A percentile compares a stretch with the other conserved stretches of the same genome.
phyloP scores from a whole-genome alignment of 495 filamentous ascomycete species.

The Penicillium cosmopolitanum region DNA sequence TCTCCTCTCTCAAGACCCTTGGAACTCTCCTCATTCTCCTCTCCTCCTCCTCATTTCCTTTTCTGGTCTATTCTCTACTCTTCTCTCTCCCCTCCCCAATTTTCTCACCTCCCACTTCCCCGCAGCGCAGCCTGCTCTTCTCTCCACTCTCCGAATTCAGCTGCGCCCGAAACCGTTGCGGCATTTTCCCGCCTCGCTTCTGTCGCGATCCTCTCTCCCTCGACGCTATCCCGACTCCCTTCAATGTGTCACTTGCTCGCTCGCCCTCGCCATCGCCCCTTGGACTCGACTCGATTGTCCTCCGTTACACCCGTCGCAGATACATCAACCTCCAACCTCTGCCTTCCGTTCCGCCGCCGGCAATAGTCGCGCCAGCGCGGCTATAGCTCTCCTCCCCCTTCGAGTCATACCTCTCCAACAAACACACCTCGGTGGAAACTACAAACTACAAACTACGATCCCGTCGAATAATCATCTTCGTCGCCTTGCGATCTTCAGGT shows the following conservation, averaged over 20 bases:
- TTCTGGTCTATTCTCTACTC: background rate
- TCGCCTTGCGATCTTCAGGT: conserved; percentile 1
- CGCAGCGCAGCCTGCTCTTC: conserved; percentile 28
- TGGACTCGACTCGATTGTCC: conserved; percentile 30
- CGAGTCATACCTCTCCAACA: background rate
- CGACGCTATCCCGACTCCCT: conserved; percentile 12
- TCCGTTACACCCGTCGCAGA: conserved; percentile 29
- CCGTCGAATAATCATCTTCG: background rate
- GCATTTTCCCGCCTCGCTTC: conserved; percentile 24
- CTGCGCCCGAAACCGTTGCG: conserved; percentile 32
- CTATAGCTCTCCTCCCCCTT: conserved; percentile 18
- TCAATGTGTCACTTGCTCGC: conserved; percentile 32
- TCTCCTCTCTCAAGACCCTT: background rate
- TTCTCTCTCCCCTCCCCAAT: background rate
- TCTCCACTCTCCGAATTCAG: conserved; percentile 32
- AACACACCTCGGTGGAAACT: background rate
- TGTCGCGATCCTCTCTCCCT: conserved; percentile 18
- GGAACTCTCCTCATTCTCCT: conserved; percentile 2
- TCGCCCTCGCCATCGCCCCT: conserved; percentile 8
- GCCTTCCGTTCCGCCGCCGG: conserved; percentile 26
- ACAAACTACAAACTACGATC: too few relatives aligned
- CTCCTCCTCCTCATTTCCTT: conserved; percentile 4
- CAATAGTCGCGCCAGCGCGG: conserved; percentile 30
- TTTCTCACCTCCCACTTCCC: conserved; percentile 25
- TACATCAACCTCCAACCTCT: conserved; percentile 18